Base-by-base conservation (phyloP, 805 yeast genomes). In the Nakazawaea anatomiae region DNA sequence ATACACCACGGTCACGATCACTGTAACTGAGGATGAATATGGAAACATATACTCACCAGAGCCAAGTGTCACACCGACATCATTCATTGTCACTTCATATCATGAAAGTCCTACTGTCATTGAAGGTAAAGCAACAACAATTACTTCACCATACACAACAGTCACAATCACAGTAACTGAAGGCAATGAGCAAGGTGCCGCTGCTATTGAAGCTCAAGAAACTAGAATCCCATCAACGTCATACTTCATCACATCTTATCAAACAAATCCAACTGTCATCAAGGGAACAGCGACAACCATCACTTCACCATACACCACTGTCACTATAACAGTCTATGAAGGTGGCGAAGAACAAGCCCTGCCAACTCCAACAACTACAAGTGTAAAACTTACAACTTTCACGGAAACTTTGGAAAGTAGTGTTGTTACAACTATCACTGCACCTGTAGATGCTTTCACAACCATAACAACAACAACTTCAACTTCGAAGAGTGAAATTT, bases 281-380 rank as follows among this genome's bases (percentile, higher is more conserved):
- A 12, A 34, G 36, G 36, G 36, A 3, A 34, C 47, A 9, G 31
- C 47, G 29, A 47, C 50, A 29, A 35, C 39, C 5, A 34, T 34
- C 8, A 47, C 44, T 9, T 25, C 39, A 4, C 32, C 39, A 14
- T 8, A 4, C 14, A 44, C 47, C 27, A 44, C 47, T 6, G 38
- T n/a, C 10, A 45, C 47, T 5, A 29, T 25, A 12, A 45, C 47
- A 34, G 41, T 42, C 8, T 38, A 38, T 38, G 40, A 38, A 38
- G 40, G 18, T 32, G 40, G 18, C 3, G 35, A 32, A 32, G 11
- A 8, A 32, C 35, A 32, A 32, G 11, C 8, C 35, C 41, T 32
- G 47, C 18, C 50, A 11, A 31, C 40, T 27, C 36, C 46, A n/a
- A 32, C 48, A 10, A 44, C 52, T 27, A 45, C 36, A 18, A 14